Evolutionary conservation across 2,329 filamentous ascomycete genomes (phyloP).

Genomic region (Hypomyces rosellus): DNA sequence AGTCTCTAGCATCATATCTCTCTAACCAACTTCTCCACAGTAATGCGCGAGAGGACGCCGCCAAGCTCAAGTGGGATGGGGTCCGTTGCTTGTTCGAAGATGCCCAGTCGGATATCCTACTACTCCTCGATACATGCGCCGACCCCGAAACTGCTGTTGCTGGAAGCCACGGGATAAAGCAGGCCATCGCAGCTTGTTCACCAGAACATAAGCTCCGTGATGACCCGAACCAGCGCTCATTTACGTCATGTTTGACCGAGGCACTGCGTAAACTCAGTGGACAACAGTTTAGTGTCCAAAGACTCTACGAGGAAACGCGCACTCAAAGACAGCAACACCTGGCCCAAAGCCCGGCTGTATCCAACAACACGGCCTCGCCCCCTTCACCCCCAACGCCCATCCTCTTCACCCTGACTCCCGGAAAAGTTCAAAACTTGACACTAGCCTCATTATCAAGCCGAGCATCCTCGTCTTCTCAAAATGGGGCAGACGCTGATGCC

Average conservation of each 20-base stretch:
- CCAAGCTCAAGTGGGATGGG: constrained; percentile 58
- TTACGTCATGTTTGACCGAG: constrained; percentile 52
- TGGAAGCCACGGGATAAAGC: constrained; percentile 52
- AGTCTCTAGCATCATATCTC: constrained; percentile 9
- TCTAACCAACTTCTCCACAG: constrained; percentile 39
- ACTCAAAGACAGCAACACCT: constrained; percentile 39
- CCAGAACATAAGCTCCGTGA: constrained; percentile 43
- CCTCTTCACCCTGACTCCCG: constrained; percentile 50
- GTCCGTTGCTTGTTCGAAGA: constrained; percentile 57
- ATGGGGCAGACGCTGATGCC: constrained; percentile 21
- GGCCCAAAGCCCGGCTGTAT: constrained; percentile 33
- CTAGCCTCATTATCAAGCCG: constrained; percentile 41
- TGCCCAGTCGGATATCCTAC: constrained; percentile 55
- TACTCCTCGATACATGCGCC: constrained; percentile 57
- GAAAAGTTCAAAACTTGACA: constrained; percentile 46
- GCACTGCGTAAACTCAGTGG: constrained; percentile 48
- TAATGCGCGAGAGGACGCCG: constrained; percentile 50
- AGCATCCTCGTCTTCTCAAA: constrained; percentile 21
- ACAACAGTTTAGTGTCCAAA: constrained; percentile 50
- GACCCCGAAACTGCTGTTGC: constrained; percentile 44
- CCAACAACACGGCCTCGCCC: constrained; percentile 33
- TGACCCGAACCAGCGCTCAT: constrained; percentile 41
- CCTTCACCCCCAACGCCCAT: constrained; percentile 37
- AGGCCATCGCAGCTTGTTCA: constrained; percentile 55
- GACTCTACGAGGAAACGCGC: constrained; percentile 51